Evolutionary conservation across 345 rosid genomes (phyloP).

Genomic region (Euclidium syriacum): DNA sequence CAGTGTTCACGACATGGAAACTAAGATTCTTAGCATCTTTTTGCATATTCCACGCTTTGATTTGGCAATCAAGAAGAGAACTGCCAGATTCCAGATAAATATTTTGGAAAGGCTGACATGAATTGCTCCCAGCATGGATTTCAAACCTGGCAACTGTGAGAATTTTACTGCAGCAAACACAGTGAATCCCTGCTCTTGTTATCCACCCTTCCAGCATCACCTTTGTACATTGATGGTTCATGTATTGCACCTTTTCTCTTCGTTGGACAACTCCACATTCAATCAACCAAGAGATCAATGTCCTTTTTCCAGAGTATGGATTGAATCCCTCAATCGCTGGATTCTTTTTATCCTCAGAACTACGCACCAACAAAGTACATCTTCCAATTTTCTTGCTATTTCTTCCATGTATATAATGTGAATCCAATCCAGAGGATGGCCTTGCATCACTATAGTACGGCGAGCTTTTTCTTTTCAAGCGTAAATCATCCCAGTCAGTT

Average conservation of each 20-base stretch:
- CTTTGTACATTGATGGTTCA: conserved; percentile 48
- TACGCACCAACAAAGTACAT: conserved; percentile 78
- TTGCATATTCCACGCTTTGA: conserved; percentile 79
- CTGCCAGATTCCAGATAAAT: conserved; percentile 72
- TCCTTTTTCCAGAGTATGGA: conserved; percentile 72
- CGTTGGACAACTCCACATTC: conserved; percentile 61
- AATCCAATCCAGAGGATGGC: conserved; percentile 38
- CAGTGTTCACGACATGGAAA: conserved; percentile 50
- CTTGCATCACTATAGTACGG: conserved; percentile 37
- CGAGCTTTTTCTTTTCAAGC: conserved; percentile 36
- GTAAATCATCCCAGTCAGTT: conserved; percentile 31
- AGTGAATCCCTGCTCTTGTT: conserved; percentile 75
- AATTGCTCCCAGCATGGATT: conserved; percentile 92
- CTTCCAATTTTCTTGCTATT: conserved; percentile 73
- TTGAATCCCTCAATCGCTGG: conserved; percentile 62
- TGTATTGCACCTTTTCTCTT: conserved; percentile 68
- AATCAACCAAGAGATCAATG: conserved; percentile 87
- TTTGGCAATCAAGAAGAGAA: conserved; percentile 85
- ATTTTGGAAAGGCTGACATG: conserved; percentile 71
- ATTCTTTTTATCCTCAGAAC: conserved; percentile 47
- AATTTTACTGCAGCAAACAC: conserved; percentile 86
- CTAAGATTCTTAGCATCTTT: conserved; percentile 47
- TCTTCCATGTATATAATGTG: conserved; percentile 54
- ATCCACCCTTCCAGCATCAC: conserved; percentile 76
- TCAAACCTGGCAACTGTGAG: conserved; percentile 67